Percentiles rank a stretch among this genome's conserved stretches.
phyloP scores from a whole-genome alignment of 495 filamentous ascomycete species.

The Podospora appendiculata region DNA sequence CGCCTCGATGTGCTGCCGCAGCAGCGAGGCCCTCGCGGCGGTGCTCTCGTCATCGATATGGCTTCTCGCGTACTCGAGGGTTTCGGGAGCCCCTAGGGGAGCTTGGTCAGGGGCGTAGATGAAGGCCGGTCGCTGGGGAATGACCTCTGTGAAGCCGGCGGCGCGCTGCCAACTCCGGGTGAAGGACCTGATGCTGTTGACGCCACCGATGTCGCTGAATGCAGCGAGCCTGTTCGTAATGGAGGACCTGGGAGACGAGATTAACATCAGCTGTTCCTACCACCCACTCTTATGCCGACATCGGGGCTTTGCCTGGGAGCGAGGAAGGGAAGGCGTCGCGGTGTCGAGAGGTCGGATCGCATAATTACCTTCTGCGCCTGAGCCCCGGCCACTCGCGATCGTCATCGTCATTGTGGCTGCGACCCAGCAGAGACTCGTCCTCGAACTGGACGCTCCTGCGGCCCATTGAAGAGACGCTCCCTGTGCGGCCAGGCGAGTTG shows the following conservation, averaged over 20 bases:
- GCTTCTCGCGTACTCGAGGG: conserved; percentile 23
- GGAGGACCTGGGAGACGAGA: conserved; percentile 48
- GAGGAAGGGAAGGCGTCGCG: neutral
- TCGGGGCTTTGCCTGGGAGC: too few relatives aligned
- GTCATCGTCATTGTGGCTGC: conserved; percentile 19
- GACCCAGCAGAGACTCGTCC: conserved; percentile 31
- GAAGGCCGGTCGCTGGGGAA: conserved; percentile 67
- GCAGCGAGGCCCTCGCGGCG: conserved; percentile 26
- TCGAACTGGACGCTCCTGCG: conserved; percentile 29
- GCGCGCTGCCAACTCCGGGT: conserved; percentile 91
- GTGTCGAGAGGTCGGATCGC: neutral
- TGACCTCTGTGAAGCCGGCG: conserved; percentile 77
- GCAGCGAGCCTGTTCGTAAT: conserved; percentile 62
- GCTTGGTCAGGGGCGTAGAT: conserved; percentile 45
- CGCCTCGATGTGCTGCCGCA: conserved; percentile 32
- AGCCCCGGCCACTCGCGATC: conserved; percentile 28
- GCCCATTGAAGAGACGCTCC: conserved; percentile 28
- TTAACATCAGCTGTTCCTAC: neutral
- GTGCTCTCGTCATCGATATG: conserved; percentile 26
- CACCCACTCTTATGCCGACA: too few relatives aligned
- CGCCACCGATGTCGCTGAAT: conserved; percentile 74
- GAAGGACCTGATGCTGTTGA: conserved; percentile 92
- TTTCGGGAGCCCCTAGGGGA: conserved; percentile 23
- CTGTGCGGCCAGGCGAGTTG: conserved; percentile 22
- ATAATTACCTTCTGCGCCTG: conserved; percentile 26